Conservation (phyloP, 768 basidiomycete species). For the Trametes villosa region DNA sequence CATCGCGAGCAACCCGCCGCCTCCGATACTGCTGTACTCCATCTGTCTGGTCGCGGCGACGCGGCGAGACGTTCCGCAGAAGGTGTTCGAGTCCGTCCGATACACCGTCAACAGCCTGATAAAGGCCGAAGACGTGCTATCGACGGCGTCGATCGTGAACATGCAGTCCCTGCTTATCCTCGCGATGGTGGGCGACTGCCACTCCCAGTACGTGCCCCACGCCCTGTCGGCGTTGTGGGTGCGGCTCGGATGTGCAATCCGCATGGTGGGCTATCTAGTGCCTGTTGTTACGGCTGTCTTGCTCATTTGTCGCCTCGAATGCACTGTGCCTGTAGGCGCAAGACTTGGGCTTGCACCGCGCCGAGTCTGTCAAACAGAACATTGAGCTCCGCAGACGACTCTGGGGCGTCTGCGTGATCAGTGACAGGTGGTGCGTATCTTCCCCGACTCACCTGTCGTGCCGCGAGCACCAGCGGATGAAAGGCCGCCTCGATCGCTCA, state of each 20-base stretch:
- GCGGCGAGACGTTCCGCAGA: constrained; percentile 79
- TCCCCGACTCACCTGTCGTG: constrained; percentile 1
- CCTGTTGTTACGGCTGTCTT: constrained; percentile 13
- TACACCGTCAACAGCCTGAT: constrained; percentile 85
- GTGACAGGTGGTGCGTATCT: constrained; percentile 81
- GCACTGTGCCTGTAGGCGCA: constrained; percentile 67
- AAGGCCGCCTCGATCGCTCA: background rate
- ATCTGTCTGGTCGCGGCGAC: constrained; percentile 94
- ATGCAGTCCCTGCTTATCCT: constrained; percentile 87
- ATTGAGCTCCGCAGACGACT: constrained; percentile 88
- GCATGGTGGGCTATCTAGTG: constrained; percentile 70
- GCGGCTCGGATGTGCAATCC: constrained; percentile 84
- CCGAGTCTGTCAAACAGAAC: constrained; percentile 81
- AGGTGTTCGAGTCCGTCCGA: constrained; percentile 89
- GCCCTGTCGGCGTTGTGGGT: constrained; percentile 88
- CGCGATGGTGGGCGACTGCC: constrained; percentile 87
- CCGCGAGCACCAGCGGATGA: background rate
- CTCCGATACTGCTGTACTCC: constrained; percentile 86
- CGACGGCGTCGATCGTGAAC: constrained; percentile 82
- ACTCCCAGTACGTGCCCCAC: constrained; percentile 86
- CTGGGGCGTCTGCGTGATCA: constrained; percentile 94
- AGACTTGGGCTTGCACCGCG: constrained; percentile 93
- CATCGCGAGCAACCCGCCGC: constrained; percentile 68
- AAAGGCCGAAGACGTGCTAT: constrained; percentile 89
- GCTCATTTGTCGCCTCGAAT: constrained; percentile 11